phyloP scores from a whole-genome alignment of 148 eudicot genomes.

The Nyssa sinensis region DNA sequence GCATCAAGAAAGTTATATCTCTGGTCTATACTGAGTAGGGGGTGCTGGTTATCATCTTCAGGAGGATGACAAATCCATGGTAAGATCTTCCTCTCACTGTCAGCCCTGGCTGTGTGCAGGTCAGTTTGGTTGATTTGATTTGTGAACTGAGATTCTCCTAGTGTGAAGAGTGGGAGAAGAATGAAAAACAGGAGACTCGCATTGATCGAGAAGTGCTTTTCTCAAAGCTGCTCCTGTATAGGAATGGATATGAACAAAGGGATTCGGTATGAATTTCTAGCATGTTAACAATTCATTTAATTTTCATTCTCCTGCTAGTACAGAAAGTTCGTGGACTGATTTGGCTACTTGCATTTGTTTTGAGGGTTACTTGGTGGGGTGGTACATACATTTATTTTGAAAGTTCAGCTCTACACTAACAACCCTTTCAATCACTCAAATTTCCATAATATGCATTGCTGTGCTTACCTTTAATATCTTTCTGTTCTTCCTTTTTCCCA shows the following conservation, averaged over 20 bases:
- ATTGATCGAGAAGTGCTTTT: neutral
- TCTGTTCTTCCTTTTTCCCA: no score
- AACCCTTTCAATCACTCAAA: no score
- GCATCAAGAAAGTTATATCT: constrained; percentile 2
- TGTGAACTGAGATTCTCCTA: constrained; percentile 3
- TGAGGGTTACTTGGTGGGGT: neutral
- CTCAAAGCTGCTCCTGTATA: neutral
- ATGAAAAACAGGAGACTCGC: neutral
- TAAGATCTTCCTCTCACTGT: constrained; percentile 7
- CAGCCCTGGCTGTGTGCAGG: neutral
- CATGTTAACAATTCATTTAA: neutral
- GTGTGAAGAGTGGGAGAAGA: constrained; percentile 2
- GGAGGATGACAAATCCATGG: constrained; percentile 10
- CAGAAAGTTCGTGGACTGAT: neutral
- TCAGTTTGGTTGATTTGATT: constrained; percentile 11
- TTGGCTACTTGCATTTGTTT: neutral
- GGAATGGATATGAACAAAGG: neutral
- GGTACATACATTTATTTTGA: neutral
- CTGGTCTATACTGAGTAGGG: neutral
- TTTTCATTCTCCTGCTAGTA: neutral
- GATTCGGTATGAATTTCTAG: neutral
- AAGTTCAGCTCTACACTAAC: no score
- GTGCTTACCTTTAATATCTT: no score
- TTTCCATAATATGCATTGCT: no score
- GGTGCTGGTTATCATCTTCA: neutral